Evolutionary conservation across 495 filamentous ascomycete genomes (phyloP).

Genomic region (Lasiosphaeria ovina): DNA sequence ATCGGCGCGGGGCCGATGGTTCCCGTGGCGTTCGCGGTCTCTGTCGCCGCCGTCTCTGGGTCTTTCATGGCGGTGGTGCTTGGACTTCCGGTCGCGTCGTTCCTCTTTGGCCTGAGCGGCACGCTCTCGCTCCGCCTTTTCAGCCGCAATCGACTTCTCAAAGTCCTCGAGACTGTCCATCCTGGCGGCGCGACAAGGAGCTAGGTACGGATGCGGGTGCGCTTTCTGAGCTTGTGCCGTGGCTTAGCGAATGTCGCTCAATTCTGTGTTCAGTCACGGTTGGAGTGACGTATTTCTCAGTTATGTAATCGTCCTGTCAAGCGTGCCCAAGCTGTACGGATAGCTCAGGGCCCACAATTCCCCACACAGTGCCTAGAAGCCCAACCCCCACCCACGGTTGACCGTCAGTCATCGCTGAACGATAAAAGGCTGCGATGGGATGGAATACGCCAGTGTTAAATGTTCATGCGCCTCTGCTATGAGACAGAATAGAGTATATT

Average conservation of each 20-base stretch:
- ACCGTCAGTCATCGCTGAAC: too few relatives aligned
- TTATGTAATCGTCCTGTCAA: not conserved
- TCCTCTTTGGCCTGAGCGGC: constrained; percentile 35
- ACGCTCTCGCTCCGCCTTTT: constrained; percentile 49
- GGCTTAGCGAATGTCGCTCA: not conserved
- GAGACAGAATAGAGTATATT: not conserved
- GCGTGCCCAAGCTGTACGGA: too few relatives aligned
- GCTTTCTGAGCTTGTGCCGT: not conserved
- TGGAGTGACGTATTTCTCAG: constrained; percentile 20
- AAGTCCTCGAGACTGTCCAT: constrained; percentile 57
- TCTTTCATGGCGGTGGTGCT: constrained; percentile 34
- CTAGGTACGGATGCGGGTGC: not conserved
- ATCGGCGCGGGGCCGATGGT: constrained; percentile 37
- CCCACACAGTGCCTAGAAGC: too few relatives aligned
- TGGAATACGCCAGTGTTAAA: too few relatives aligned
- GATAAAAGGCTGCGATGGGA: too few relatives aligned
- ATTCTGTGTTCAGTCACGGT: not conserved
- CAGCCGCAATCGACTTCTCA: constrained; percentile 52
- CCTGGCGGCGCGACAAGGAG: not conserved
- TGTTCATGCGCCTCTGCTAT: not conserved
- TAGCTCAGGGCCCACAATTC: too few relatives aligned
- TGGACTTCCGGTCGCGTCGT: constrained; percentile 42
- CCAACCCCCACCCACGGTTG: too few relatives aligned
- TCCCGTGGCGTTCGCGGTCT: constrained; percentile 35
- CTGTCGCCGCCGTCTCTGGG: constrained; percentile 35